These are phyloP conservation scores for Pseudogymnoascus sp. DNA, from an alignment of 2,329 filamentous ascomycete species.

Conservation along the genomic window DNA sequence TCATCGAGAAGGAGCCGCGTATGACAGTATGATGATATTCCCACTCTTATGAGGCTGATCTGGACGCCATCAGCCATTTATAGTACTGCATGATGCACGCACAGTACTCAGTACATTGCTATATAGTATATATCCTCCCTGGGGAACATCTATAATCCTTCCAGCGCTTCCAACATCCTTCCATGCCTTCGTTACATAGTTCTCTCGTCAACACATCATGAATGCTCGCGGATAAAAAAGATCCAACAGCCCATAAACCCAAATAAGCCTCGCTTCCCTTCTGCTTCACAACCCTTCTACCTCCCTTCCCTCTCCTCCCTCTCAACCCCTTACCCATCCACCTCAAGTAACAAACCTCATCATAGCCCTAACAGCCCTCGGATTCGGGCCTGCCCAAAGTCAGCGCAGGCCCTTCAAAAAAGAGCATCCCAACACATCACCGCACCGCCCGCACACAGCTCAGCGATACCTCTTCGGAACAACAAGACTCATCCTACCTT, in stretches of 20 bases:
- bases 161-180: not conserved
- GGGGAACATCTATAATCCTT: too few species aligned
- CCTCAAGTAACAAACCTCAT: conserved; percentile 58
- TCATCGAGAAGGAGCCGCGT: too few species aligned
- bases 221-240: too few species aligned
- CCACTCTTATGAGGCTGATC: too few species aligned
- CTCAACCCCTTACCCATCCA: not conserved
- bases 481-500: conserved; percentile 90
- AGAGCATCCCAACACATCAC: conserved; percentile 21
- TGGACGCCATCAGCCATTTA: too few species aligned
- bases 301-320: not conserved
- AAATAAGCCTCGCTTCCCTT: not conserved
- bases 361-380: conserved; percentile 60
- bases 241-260: too few species aligned
- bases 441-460: conserved; percentile 24
- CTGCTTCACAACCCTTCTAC: not conserved
- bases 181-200: too few species aligned
- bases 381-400: conserved; percentile 49
- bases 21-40: too few species aligned
- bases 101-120: too few species aligned
- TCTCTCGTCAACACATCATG: too few species aligned
- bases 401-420: conserved; percentile 19
- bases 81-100: too few species aligned
- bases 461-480: conserved; percentile 59
- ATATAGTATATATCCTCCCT: too few species aligned